Conservation (phyloP, 225 moss, liverwort and hornwort species). For the Pseudisothecium myosuroides region DNA sequence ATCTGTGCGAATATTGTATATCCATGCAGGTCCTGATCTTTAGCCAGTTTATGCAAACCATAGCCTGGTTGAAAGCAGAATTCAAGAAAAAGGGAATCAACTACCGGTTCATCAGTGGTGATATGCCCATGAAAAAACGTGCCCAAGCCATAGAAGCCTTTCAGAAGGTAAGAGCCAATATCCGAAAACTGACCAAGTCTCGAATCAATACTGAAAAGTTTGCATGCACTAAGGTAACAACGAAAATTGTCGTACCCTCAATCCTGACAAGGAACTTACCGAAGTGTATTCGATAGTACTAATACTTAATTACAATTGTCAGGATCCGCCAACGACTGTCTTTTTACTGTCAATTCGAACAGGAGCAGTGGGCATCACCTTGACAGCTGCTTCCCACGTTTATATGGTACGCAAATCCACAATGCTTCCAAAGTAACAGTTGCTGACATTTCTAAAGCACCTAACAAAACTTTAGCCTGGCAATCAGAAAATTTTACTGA, state of each 20-base stretch:
- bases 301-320: slow-evolving; percentile 7
- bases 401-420: slow-evolving; percentile 64
- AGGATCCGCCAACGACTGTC: slow-evolving; percentile 99
- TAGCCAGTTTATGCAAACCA: slow-evolving; percentile 99
- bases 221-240: background rate
- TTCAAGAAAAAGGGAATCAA: slow-evolving; percentile 94
- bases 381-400: slow-evolving; percentile 97
- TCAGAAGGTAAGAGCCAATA: slow-evolving; percentile 52
- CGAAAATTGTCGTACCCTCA: background rate
- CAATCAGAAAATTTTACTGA: background rate
- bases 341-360: slow-evolving; percentile 93
- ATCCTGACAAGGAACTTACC: background rate
- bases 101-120: slow-evolving; percentile 94
- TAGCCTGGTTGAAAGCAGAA: slow-evolving; percentile 91
- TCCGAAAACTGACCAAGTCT: background rate
- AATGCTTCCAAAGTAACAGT: background rate
- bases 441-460: background rate
- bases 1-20: background rate
- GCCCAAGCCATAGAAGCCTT: slow-evolving; percentile 99
- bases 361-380: slow-evolving; percentile 96
- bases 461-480: background rate
- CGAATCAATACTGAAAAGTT: background rate
- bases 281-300: background rate
- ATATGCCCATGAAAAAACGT: slow-evolving; percentile 99
- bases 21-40: slow-evolving; percentile 79